These are phyloP conservation scores for Pichia nakasei DNA, from an alignment of 805 yeast genomes.

Conservation along the genomic window DNA sequence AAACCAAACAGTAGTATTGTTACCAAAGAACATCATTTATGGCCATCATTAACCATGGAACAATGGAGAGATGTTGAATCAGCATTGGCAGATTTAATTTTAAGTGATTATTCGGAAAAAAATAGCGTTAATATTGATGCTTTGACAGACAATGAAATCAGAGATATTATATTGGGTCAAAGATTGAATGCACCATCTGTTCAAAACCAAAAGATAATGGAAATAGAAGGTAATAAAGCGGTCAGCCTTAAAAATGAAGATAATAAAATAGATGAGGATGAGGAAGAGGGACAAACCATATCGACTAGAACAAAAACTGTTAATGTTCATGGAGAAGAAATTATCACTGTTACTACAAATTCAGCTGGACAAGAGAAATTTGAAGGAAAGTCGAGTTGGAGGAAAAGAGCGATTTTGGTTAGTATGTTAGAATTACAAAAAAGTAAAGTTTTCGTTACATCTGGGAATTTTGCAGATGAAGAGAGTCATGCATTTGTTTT, in stretches of 20 bases:
- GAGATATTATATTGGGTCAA: conserved; percentile 92
- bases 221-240: conserved; percentile 45
- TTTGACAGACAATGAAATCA: conserved; percentile 84
- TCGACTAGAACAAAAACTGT: conserved; percentile 77
- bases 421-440: conserved; percentile 64
- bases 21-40: conserved; percentile 72
- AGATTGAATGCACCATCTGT: conserved; percentile 86
- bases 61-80: conserved; percentile 91
- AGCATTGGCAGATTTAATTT: conserved; percentile 77
- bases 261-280: conserved; percentile 1
- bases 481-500: conserved; percentile 60
- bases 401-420: conserved; percentile 75
- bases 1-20: conserved; percentile 64
- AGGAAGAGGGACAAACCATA: conserved; percentile 43
- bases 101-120: conserved; percentile 76
- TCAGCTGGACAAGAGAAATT: conserved; percentile 80
- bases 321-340: conserved; percentile 94
- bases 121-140: conserved; percentile 80
- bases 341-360: conserved; percentile 86
- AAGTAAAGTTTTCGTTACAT: conserved; percentile 62
- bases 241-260: conserved; percentile 28
- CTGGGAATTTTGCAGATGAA: conserved; percentile 48
- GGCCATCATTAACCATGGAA: conserved; percentile 87
- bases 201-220: conserved; percentile 76
- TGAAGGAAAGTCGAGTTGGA: conserved; percentile 84